Evolutionary conservation across 2,329 filamentous ascomycete species (phyloP).

Genomic region (Trichophyton schoenleinii): DNA sequence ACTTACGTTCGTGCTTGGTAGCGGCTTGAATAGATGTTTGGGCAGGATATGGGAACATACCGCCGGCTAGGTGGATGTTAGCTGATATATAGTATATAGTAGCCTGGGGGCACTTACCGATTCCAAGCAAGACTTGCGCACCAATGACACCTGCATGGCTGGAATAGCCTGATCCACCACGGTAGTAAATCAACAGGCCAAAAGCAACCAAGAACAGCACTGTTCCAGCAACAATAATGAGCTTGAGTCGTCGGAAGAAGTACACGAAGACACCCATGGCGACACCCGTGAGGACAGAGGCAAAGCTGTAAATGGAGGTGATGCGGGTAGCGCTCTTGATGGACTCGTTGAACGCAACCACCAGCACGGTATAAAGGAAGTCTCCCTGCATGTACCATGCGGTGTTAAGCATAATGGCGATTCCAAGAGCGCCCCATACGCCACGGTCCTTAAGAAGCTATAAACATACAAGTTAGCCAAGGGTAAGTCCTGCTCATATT

Average conservation of each 20-base stretch:
- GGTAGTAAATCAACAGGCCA: constrained; percentile 51
- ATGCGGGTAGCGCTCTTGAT: constrained; percentile 47
- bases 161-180: constrained; percentile 37
- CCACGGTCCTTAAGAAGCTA: constrained; percentile 48
- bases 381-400: constrained; percentile 52
- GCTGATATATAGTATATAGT: neutral
- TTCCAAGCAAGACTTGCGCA: constrained; percentile 49
- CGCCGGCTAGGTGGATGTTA: constrained; percentile 33
- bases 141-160: constrained; percentile 48
- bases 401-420: constrained; percentile 45
- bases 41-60: constrained; percentile 46
- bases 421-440: constrained; percentile 52
- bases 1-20: constrained; percentile 36
- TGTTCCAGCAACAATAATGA: constrained; percentile 51
- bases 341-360: constrained; percentile 49
- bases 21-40: constrained; percentile 42
- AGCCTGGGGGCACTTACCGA: constrained; percentile 27
- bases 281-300: constrained; percentile 46
- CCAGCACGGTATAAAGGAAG: constrained; percentile 51
- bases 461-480: neutral
- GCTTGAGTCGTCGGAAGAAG: constrained; percentile 47
- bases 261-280: constrained; percentile 46
- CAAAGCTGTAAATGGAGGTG: constrained; percentile 46
- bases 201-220: constrained; percentile 52
- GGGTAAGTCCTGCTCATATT: neutral